Base-by-base conservation (phyloP, 768 basidiomycete genomes). In the Pisolithus albus region DNA sequence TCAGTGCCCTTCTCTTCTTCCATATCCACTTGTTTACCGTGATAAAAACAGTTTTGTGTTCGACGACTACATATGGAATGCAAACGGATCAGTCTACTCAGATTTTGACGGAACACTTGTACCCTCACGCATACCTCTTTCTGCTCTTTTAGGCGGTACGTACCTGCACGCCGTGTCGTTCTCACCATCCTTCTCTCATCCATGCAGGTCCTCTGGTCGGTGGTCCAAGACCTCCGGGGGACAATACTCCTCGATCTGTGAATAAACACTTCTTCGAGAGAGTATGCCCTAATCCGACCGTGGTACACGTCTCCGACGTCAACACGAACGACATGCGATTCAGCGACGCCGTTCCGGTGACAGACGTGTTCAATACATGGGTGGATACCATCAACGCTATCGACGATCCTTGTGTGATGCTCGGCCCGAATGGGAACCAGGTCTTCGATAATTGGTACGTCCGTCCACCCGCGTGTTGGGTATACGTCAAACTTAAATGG, bases 11-110 rank as follows among this genome's bases (percentile, higher is more conserved):
- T 26, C 10, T 5, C 1, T 38, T 18, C 26, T 26, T 39, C 38
- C 54, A 55, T 15, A 64, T 50, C 28, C 24, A 7, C 45, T 30
- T 8, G 16, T 9, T 43, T 28, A 32, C 11, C 13, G 24, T 41
- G 10, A 55, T 34, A 19, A 6, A 19, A 6, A 7, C 1, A 74
- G 75, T 5, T 70, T 68, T 32, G 75, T 76, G 15, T 75, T 76
- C 50, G 64, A 72, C 38, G 70, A 77, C 50, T 76, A 74, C 49
- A 60, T 68, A 19, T 76, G 74, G 75, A 69, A 69, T 9, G 49
- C 58, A 11, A 58, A 70, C 37, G 59, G 67, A 2, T 64, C 67
- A 18, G 59, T 59, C 7, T 76, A 71, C 56, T 62, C 73, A 6
- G 61, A 65, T 13, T 74, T 62, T 50, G 63, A 70, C 47, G 70